phyloP scores from a whole-genome alignment of 768 basidiomycete genomes.

The Psilocybe tampanensis region DNA sequence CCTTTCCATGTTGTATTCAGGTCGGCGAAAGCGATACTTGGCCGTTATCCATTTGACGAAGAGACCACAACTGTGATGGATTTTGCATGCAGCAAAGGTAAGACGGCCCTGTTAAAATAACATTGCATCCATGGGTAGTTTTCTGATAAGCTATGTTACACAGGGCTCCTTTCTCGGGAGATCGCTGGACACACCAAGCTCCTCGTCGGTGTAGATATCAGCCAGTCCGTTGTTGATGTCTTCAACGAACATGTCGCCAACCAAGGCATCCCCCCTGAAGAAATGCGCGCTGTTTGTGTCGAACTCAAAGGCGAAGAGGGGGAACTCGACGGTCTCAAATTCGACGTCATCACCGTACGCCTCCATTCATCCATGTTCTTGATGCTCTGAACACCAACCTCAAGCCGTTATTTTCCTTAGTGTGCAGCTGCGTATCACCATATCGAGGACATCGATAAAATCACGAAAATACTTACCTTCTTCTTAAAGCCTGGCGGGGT shows the following conservation, averaged over 20 bases:
- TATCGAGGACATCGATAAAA: constrained; percentile 47
- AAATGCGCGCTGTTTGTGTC: constrained; percentile 64
- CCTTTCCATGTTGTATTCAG: constrained; percentile 20
- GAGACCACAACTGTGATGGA: constrained; percentile 65
- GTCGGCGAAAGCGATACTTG: constrained; percentile 37
- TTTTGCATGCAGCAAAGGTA: constrained; percentile 76
- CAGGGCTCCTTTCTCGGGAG: constrained; percentile 66
- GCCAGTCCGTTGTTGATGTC: constrained; percentile 65
- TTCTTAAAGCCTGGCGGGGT: constrained; percentile 59
- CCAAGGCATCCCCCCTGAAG: constrained; percentile 64
- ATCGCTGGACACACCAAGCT: constrained; percentile 61
- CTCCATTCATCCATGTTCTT: background rate
- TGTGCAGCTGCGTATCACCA: constrained; percentile 58
- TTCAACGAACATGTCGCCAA: constrained; percentile 61
- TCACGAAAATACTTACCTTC: constrained; percentile 47
- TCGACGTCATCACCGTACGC: constrained; percentile 73
- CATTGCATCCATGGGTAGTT: too few relatives aligned
- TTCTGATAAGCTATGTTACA: background rate
- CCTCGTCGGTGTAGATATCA: constrained; percentile 78
- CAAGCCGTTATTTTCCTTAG: background rate
- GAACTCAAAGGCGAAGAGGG: constrained; percentile 49
- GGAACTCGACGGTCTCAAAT: constrained; percentile 54
- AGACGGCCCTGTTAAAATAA: background rate
- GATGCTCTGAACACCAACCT: background rate
- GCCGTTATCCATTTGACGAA: constrained; percentile 52